phyloP scores from a whole-genome alignment of 306 rosid species.

The Gastrolobium villosum region DNA sequence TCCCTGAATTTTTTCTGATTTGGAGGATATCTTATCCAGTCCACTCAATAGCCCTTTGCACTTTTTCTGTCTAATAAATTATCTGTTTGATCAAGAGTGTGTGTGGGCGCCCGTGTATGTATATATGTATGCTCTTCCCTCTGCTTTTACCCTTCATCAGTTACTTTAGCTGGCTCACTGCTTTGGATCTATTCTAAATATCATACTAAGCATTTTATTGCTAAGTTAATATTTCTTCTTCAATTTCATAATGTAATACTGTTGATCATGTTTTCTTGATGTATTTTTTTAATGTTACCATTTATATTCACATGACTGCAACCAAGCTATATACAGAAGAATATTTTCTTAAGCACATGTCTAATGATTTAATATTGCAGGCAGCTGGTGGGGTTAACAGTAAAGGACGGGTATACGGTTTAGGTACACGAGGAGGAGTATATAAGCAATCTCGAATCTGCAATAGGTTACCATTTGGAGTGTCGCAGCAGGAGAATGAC shows the following conservation, averaged over 20 bases:
- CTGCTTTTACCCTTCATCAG: not conserved
- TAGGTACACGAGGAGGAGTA: too few species aligned
- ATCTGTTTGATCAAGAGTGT: too few species aligned
- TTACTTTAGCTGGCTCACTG: not conserved
- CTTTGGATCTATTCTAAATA: not conserved
- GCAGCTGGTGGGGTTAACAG: too few species aligned
- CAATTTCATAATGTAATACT: conserved; percentile 17
- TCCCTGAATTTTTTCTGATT: not conserved
- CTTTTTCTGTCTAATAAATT: not conserved
- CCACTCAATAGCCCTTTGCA: not conserved
- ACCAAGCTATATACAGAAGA: conserved; percentile 93
- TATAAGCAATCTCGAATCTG: too few species aligned
- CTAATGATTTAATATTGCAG: too few species aligned
- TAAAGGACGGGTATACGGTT: too few species aligned
- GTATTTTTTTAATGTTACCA: conserved; percentile 6
- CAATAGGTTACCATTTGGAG: too few species aligned
- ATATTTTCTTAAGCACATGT: conserved; percentile 80
- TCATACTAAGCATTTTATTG: conserved; percentile 4
- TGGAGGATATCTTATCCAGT: conserved; percentile 1
- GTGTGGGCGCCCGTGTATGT: too few species aligned
- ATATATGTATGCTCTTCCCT: not conserved
- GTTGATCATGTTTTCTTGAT: not conserved
- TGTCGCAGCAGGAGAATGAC: too few species aligned
- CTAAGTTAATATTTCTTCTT: not conserved
- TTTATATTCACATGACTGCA: conserved; percentile 39